Conservation (phyloP, 225 moss, liverwort and hornwort species). For the Pleurozium schreberi region DNA sequence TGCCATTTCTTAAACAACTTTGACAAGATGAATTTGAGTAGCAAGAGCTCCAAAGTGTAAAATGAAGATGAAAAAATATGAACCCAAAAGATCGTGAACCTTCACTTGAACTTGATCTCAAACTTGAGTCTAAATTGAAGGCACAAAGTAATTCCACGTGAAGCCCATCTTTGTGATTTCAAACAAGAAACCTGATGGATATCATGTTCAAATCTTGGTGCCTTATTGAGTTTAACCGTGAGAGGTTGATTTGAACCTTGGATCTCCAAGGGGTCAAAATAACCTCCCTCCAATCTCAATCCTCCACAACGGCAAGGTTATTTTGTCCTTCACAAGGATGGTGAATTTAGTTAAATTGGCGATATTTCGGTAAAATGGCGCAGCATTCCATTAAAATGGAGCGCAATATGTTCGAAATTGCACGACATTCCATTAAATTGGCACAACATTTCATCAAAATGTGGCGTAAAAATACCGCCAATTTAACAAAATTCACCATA, state of each 20-base stretch:
- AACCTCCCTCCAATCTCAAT: background rate
- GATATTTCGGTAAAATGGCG: too few species aligned
- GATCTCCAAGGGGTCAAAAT: background rate
- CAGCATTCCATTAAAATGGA: too few species aligned
- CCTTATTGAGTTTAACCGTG: background rate
- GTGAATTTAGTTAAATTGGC: too few species aligned
- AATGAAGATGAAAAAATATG: background rate
- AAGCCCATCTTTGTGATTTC: background rate
- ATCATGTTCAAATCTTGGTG: background rate
- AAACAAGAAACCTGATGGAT: background rate
- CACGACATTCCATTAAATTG: too few species aligned
- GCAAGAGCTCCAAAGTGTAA: background rate
- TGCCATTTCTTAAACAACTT: background rate
- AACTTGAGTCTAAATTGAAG: background rate
- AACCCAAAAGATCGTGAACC: too few species aligned
- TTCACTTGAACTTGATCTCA: background rate
- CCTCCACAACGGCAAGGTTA: background rate
- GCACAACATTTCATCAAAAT: too few species aligned
- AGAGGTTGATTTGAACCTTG: background rate
- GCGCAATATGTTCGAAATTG: too few species aligned
- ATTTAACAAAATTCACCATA: too few species aligned
- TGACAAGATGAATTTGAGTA: background rate
- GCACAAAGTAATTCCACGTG: rapidly evolving
- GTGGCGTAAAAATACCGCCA: too few species aligned
- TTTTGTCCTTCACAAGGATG: background rate